phyloP scores from a whole-genome alignment of 2,329 filamentous ascomycete species.

The Aspergillus viridinutans region DNA sequence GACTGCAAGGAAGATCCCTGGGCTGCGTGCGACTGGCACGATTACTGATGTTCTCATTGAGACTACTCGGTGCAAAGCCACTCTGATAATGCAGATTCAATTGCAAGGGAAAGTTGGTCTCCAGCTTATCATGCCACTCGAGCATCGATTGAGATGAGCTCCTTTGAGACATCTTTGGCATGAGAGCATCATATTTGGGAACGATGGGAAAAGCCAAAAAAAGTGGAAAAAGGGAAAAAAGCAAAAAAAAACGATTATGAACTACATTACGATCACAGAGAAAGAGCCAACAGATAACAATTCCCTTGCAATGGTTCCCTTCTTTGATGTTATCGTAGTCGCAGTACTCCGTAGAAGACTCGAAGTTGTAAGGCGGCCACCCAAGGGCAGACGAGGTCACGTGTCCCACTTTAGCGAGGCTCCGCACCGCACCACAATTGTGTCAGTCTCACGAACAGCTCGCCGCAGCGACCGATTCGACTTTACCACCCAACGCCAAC shows the following conservation, averaged over 20 bases:
- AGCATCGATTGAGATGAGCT: not conserved
- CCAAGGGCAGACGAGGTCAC: slow-evolving; percentile 41
- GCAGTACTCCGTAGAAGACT: no score
- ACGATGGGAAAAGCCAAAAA: not conserved
- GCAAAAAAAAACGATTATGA: not conserved
- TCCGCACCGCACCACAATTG: slow-evolving; percentile 41
- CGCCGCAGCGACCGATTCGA: slow-evolving; percentile 38
- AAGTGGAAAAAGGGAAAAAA: not conserved
- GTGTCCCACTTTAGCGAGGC: slow-evolving; percentile 44
- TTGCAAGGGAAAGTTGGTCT: not conserved
- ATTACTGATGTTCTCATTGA: slow-evolving; percentile 1
- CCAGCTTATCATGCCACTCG: not conserved
- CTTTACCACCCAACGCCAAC: slow-evolving; percentile 43
- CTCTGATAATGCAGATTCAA: not conserved
- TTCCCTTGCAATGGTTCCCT: not conserved
- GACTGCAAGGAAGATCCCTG: slow-evolving; percentile 33
- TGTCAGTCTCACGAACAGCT: slow-evolving; percentile 31
- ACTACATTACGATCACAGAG: not conserved
- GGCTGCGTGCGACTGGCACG: slow-evolving; percentile 32
- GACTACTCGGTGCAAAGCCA: not conserved
- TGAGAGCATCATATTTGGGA: not conserved
- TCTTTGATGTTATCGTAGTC: not conserved
- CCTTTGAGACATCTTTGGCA: not conserved
- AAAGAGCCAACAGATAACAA: not conserved
- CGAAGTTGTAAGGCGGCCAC: slow-evolving; percentile 4